Evolutionary conservation across 805 yeast genomes (phyloP), one percentile per base, ranked within the genome.

Genomic region (Monosporozyma aquatica): DNA sequence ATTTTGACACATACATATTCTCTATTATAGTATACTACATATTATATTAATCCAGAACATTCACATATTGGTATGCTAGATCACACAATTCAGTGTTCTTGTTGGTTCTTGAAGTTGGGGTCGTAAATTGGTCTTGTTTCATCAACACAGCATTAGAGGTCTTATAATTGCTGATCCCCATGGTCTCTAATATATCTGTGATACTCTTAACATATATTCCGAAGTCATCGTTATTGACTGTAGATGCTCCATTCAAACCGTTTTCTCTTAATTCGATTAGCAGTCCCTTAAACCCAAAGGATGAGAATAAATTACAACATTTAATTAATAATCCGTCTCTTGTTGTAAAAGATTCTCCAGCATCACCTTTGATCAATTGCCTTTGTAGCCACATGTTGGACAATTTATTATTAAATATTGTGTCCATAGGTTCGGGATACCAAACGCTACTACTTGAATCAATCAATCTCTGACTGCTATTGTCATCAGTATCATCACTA

Each of bases 301-400:
- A 51, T 4, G 61, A 54, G 39, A 61, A 61, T 10, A 59, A 46
- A 40, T 61, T 61, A 14, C 56, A 50, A 8, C 55, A 56, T 39
- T 62, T 42, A 1, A 61, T 50, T 11, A 47, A 33, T 4, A 55
- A 21, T 26, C 25, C 33, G 21, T 34, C 42, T 8, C 51, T 48
- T 2, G 59, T 53, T 32, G 42, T 43, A 27, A 57, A 55, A 1
- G 61, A 51, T 37, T 58, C 62, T 7, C 65, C 65, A 6, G 55
- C 57, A 32, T 59, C 64, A 17, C 65, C 65, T 40, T 52, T 55
- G 6, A 61, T 51, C 15, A 51, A 44, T 43, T 59, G 63, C 36
- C 64, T 46, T 35, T 53, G 61, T 9, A 52, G 49, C 65, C 65
- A 61, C 14, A 61, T 51, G 42, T 57, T 59, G 2, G 62, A 52